Evolutionary conservation across 164 flowering plant species (phyloP).

Genomic region (Magnolia kwangsiensis): DNA sequence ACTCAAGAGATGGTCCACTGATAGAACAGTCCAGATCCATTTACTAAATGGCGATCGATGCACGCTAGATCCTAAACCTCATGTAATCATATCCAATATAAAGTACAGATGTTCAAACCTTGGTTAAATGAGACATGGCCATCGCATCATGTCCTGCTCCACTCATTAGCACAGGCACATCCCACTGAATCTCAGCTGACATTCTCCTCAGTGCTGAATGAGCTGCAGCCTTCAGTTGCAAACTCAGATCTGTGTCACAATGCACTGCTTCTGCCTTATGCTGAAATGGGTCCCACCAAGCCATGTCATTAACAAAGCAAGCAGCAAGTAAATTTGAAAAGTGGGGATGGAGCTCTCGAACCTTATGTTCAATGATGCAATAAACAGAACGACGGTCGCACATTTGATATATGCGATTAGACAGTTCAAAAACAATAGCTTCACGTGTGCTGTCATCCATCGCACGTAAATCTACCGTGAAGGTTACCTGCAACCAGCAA

Average conservation of each 20-base stretch:
- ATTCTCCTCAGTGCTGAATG: constrained; percentile 52
- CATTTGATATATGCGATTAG: constrained; percentile 53
- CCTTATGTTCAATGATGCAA: constrained; percentile 86
- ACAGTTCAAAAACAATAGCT: constrained; percentile 69
- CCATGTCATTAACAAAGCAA: background rate
- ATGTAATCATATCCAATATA: background rate
- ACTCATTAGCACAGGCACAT: constrained; percentile 90
- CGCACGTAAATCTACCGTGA: constrained; percentile 89
- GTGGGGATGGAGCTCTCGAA: constrained; percentile 22
- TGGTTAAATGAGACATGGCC: constrained; percentile 93
- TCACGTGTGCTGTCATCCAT: constrained; percentile 81
- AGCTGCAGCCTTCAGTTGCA: constrained; percentile 63
- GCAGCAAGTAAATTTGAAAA: constrained; percentile 2
- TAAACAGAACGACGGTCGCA: constrained; percentile 80
- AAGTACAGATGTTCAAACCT: constrained; percentile 35
- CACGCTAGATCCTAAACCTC: background rate
- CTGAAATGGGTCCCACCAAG: constrained; percentile 36
- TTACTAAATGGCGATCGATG: background rate
- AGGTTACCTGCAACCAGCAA: constrained; percentile 58
- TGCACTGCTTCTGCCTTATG: constrained; percentile 86
- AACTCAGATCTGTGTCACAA: constrained; percentile 65
- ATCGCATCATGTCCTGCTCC: constrained; percentile 99
- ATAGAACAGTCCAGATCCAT: too few relatives aligned
- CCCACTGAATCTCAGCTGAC: constrained; percentile 50
- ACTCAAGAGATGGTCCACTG: too few relatives aligned